Evolutionary conservation across 257 asterid species (phyloP), one percentile per base, ranked within the genome.

Genomic region (Solanum clarkiae): DNA sequence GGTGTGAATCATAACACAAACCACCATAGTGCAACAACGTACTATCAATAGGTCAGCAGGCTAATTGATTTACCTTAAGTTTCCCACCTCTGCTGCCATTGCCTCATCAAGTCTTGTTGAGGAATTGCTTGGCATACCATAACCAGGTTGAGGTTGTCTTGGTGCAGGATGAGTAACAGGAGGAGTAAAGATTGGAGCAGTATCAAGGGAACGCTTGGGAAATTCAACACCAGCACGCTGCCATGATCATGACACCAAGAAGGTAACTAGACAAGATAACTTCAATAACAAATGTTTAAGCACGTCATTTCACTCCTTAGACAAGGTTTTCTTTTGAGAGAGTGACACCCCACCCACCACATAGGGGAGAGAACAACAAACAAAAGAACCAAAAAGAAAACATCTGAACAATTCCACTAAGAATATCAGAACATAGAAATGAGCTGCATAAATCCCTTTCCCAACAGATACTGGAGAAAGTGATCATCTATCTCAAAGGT

Each of bases 91-190:
- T 8, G 91, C 93, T 81, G 92, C 95, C 99, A 97, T 95, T 63
- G 95, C 98, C 89, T 95, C 94, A 81, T 93, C 98, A 40, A 97
- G 99, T 89, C 97, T 91, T 8, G 92, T 90, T 29, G 98, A 89
- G 82, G 99, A 95, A 86, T 92, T 94, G 89, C 92, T 92, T 24
- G 99, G 95, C 98, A 95, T 97, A 86, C 99, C 99, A 89, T 94
- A 91, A 85, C 98, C 93, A 69, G 98, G 95, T 86, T 91, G 99
- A 74, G 96, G 93, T 70, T 84, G 90, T 84, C 93, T 90, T 8
- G 89, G 24, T 63, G 85, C 87, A 75, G 94, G 91, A 86, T 88
- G 93, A 55, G 96, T 90, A 56, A 88, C 91, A 40, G 99, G 98
- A 47, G 95, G 99, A 62, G 98, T 93, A 86, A 93, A 88, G 86